Conservation (phyloP, 2,329 filamentous ascomycete species). For the Xylariales sp. region DNA sequence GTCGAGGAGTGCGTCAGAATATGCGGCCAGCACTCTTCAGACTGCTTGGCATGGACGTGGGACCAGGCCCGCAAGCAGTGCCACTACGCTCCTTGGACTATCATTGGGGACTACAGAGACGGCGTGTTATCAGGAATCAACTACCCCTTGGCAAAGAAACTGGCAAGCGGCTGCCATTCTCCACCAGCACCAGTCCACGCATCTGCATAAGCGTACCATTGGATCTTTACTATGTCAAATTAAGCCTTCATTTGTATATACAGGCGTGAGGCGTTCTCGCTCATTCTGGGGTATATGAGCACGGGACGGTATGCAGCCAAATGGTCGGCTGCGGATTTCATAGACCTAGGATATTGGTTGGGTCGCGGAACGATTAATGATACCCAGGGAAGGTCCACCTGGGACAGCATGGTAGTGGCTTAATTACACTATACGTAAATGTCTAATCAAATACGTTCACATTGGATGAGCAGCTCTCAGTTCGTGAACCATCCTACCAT, state of each 20-base stretch:
- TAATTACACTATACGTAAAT: background rate
- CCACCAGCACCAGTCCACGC: conserved; percentile 9
- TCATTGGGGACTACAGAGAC: conserved; percentile 34
- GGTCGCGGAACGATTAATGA: conserved; percentile 6
- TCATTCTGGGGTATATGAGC: background rate
- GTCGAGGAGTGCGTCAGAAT: conserved; percentile 38
- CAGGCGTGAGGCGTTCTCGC: conserved; percentile 1
- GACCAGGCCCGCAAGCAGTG: conserved; percentile 35
- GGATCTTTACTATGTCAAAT: background rate
- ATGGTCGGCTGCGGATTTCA: background rate
- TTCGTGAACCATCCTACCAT: background rate
- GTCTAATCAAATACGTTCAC: background rate
- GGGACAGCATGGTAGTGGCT: background rate
- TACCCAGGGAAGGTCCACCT: background rate
- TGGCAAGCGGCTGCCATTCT: conserved; percentile 21
- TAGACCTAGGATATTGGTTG: conserved; percentile 1
- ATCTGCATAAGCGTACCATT: conserved; percentile 2
- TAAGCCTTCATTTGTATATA: conserved; percentile 2
- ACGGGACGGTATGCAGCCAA: conserved; percentile 2
- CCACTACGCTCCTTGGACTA: conserved; percentile 44
- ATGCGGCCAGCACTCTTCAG: conserved; percentile 33
- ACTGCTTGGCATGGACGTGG: conserved; percentile 50
- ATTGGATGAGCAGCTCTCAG: background rate
- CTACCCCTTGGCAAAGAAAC: conserved; percentile 21
- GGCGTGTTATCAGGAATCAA: conserved; percentile 36